Base-by-base conservation (phyloP, 805 yeast species). In the Ogataea allantospora region DNA sequence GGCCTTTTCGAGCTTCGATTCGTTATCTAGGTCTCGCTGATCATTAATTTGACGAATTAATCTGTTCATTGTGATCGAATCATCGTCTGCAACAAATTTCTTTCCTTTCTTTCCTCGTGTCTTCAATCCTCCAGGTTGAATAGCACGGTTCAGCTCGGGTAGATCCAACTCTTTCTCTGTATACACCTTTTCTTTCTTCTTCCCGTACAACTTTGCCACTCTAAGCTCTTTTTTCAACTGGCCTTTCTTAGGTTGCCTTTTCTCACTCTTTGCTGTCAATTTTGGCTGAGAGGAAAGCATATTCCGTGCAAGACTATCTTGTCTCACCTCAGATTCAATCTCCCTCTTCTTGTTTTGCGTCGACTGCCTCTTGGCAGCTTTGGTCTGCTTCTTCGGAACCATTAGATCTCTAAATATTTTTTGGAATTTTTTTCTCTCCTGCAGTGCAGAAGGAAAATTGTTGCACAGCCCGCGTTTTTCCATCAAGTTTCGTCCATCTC, bases 1-100 rank as follows among this genome's bases (percentile, higher is more conserved):
- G 0, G 95, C 81, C 57, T 86, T 87, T 57, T 91, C 99, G 40
- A 93, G 68, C 63, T 88, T 93, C 50, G 95, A 83, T 55, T 89
- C 96, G 51, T 83, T 80, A 7, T 78, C 75, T 28, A 76, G 73
- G 45, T 91, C 97, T 47, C 80, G 72, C 44, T 81, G 77, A 56
- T 88, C 95, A 52, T 88, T 88, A 38, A 93, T 88, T 21, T 83
- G 77, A 47, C 80, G 82, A 35, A 89, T 78, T 43, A 91, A 70
- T 60, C 95, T 72, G 47, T 75, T 76, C 65, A 88, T 55, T 21
- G 75, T 71, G 30, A 77, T 55, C 10, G 73, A 61, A 55, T 88
- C 87, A 50, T 77, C 73, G 53, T 85, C 95, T 27, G 67, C 81
- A 18, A 85, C 74, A 57, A 85, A 83, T 53, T 79, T 80, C 66